phyloP scores from a whole-genome alignment of 192 early-diverging fungal genomes.

The Podila minutissima region DNA sequence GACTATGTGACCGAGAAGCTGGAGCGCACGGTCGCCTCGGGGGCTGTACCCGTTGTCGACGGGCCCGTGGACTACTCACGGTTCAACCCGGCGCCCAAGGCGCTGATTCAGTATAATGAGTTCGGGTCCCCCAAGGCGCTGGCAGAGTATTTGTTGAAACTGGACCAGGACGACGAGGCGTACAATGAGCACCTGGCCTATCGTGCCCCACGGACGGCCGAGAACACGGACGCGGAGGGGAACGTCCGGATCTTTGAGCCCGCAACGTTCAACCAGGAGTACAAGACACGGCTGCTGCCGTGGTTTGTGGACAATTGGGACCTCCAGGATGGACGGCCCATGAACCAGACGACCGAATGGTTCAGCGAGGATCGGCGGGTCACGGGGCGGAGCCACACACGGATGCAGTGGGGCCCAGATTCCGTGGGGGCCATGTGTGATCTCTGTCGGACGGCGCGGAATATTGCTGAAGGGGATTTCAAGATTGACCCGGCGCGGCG shows the following conservation, averaged over 20 bases:
- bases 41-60: slow-evolving; percentile 24
- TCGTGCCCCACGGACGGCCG: neutral
- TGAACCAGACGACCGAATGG: slow-evolving; percentile 14
- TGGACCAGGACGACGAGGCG: slow-evolving; percentile 9
- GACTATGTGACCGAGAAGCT: slow-evolving; percentile 36
- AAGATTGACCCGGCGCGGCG: slow-evolving; percentile 3
- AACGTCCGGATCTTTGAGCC: neutral
- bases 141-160: slow-evolving; percentile 10
- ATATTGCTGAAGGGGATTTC: slow-evolving; percentile 8
- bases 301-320: slow-evolving; percentile 37
- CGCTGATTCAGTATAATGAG: slow-evolving; percentile 30
- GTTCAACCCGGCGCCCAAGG: slow-evolving; percentile 17
- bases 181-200: slow-evolving; percentile 12
- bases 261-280: slow-evolving; percentile 12
- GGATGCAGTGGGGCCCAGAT: slow-evolving; percentile 29
- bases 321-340: neutral
- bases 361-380: neutral
- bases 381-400: slow-evolving; percentile 9
- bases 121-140: slow-evolving; percentile 15
- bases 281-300: slow-evolving; percentile 8
- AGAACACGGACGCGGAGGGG: slow-evolving; percentile 11
- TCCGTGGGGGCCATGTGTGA: neutral
- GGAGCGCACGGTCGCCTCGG: slow-evolving; percentile 1
- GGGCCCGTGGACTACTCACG: slow-evolving; percentile 37
- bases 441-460: slow-evolving; percentile 5